Conservation (phyloP, 2,329 filamentous ascomycete genomes). For the Xylaria sp. region DNA sequence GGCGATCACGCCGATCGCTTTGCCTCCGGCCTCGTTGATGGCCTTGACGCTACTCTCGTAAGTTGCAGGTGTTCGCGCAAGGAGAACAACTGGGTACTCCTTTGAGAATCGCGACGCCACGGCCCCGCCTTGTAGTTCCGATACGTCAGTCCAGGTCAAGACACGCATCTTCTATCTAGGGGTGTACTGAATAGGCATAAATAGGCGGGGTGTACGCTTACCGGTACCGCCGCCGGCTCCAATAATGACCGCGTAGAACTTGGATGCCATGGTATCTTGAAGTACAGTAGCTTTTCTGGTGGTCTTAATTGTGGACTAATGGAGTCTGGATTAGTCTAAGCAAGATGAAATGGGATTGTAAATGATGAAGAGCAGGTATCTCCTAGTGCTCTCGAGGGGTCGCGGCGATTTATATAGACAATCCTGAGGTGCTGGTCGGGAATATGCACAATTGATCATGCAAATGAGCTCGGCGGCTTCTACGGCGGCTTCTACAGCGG, state of each 20-base stretch:
- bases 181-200: background rate
- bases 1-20: slow-evolving; percentile 71
- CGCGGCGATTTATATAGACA: slow-evolving; percentile 17
- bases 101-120: slow-evolving; percentile 64
- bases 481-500: background rate
- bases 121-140: slow-evolving; percentile 46
- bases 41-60: slow-evolving; percentile 69
- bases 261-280: slow-evolving; percentile 22
- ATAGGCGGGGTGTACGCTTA: background rate
- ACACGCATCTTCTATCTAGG: background rate
- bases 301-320: background rate
- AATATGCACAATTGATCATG: slow-evolving; percentile 6
- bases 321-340: background rate
- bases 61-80: slow-evolving; percentile 70
- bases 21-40: slow-evolving; percentile 69
- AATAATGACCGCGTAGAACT: slow-evolving; percentile 29
- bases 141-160: background rate
- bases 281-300: background rate
- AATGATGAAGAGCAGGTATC: background rate
- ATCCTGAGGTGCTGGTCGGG: background rate
- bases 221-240: slow-evolving; percentile 28
- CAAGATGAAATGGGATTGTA: background rate
- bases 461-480: slow-evolving; percentile 3
- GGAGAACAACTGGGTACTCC: slow-evolving; percentile 73
- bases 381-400: background rate